Percentiles rank a stretch among this genome's conserved stretches.
Conservation (phyloP, 108 stramenopile species). For the Schizochytrium sp. region DNA sequence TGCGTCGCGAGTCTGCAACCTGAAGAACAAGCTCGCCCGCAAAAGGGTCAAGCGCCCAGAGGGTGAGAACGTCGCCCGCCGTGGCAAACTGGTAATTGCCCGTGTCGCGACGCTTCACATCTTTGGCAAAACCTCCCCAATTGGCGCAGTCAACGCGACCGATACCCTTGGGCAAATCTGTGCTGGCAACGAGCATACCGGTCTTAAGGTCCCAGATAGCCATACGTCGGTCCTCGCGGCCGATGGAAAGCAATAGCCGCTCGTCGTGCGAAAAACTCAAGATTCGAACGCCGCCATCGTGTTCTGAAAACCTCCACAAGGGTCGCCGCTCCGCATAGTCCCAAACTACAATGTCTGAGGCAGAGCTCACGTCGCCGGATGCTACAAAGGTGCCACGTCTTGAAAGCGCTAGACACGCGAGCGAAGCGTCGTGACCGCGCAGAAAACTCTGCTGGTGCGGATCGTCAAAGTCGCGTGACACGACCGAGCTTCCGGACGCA, state of each 20-base stretch:
- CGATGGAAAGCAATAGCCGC: constrained; percentile 35
- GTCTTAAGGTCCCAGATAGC: constrained; percentile 51
- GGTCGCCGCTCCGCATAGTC: constrained; percentile 28
- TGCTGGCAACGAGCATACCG: constrained; percentile 35
- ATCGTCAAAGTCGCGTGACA: constrained; percentile 44
- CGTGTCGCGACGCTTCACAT: constrained; percentile 54
- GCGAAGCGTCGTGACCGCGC: constrained; percentile 33
- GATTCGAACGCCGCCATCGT: constrained; percentile 44
- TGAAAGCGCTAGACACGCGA: constrained; percentile 23
- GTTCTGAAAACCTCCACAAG: constrained; percentile 44
- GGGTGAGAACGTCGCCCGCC: constrained; percentile 31
- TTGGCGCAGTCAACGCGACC: background rate
- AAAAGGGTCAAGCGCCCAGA: constrained; percentile 54
- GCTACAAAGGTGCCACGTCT: constrained; percentile 29
- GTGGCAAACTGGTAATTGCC: constrained; percentile 42
- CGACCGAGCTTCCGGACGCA: constrained; percentile 32
- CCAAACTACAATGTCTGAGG: constrained; percentile 48
- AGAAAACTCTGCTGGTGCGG: constrained; percentile 46
- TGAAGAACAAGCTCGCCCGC: constrained; percentile 27
- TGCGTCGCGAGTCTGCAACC: background rate
- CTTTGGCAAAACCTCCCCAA: constrained; percentile 39
- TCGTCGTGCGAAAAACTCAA: constrained; percentile 52
- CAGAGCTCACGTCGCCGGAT: constrained; percentile 42
- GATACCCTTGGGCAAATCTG: constrained; percentile 14
- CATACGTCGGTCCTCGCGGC: constrained; percentile 43